Conservation (phyloP, 1,284 basidiomycete genomes). For the Thelephora terrestris region DNA sequence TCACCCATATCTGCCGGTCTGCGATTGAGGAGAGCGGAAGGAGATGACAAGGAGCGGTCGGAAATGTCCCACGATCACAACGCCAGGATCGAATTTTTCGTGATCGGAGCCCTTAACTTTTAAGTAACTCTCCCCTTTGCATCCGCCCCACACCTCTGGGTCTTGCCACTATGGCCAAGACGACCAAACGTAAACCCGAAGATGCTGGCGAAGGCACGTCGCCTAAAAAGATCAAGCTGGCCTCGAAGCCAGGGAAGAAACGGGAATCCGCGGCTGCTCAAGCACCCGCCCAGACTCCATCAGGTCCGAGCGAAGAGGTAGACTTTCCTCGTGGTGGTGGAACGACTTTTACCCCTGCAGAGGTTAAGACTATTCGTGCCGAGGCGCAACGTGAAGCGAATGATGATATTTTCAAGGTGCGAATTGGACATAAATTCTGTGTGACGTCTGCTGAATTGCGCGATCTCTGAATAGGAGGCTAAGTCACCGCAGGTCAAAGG, state of each 20-base stretch:
- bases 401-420: slow-evolving; percentile 63
- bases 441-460: not conserved
- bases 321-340: slow-evolving; percentile 94
- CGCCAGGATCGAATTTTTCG: not conserved
- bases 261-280: slow-evolving; percentile 13
- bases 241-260: slow-evolving; percentile 16
- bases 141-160: not conserved
- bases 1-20: slow-evolving; percentile 13
- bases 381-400: slow-evolving; percentile 84
- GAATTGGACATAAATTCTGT: slow-evolving; percentile 3
- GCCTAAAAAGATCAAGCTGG: slow-evolving; percentile 45
- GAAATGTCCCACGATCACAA: not conserved
- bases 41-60: not conserved
- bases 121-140: not conserved
- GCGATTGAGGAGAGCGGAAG: not conserved
- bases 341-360: slow-evolving; percentile 78
- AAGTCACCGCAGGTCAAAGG: slow-evolving; percentile 23
- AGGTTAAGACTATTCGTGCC: slow-evolving; percentile 77
- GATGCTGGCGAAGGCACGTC: slow-evolving; percentile 36
- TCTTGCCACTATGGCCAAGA: slow-evolving; percentile 13
- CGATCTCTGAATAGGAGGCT: slow-evolving; percentile 27
- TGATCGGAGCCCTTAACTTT: not conserved
- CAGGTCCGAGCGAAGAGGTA: slow-evolving; percentile 60
- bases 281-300: slow-evolving; percentile 23
- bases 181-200: slow-evolving; percentile 50